These are phyloP conservation scores for Aspergillus proliferans DNA, from an alignment of 2,329 filamentous ascomycete species.

Conservation along the genomic window DNA sequence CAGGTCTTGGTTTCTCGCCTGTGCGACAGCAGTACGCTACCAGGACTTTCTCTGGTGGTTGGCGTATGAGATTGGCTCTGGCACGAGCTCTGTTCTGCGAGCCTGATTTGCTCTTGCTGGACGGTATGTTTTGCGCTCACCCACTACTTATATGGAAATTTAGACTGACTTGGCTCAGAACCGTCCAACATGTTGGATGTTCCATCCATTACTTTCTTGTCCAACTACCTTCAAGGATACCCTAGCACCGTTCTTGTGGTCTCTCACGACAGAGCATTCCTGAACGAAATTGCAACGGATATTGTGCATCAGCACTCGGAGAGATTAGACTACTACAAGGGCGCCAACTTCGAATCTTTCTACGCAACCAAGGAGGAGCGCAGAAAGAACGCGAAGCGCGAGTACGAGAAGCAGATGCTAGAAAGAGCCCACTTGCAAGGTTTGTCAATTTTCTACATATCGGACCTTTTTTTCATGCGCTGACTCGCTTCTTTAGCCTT, in stretches of 20 bases:
- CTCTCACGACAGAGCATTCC: constrained; percentile 96
- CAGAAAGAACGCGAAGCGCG: constrained; percentile 89
- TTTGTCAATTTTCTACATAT: constrained; percentile 15
- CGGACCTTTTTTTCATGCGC: not conserved
- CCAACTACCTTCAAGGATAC: constrained; percentile 89
- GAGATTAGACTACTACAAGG: constrained; percentile 95
- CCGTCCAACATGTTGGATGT: constrained; percentile 99
- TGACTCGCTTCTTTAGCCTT: constrained; percentile 52
- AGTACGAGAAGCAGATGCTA: constrained; percentile 98
- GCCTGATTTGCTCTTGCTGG: constrained; percentile 87
- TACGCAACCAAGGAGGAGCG: constrained; percentile 97
- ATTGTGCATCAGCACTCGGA: constrained; percentile 98
- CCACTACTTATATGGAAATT: not conserved
- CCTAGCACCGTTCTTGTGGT: constrained; percentile 94
- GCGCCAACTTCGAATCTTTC: constrained; percentile 92
- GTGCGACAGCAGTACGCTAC: constrained; percentile 90
- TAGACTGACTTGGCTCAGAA: constrained; percentile 48
- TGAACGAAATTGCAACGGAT: constrained; percentile 98
- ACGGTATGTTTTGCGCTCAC: constrained; percentile 44
- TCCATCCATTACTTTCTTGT: constrained; percentile 97
- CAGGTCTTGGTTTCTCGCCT: constrained; percentile 90
- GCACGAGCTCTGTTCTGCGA: constrained; percentile 96
- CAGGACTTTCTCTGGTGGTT: constrained; percentile 98
- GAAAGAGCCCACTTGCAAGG: constrained; percentile 83
- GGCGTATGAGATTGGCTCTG: constrained; percentile 95